A percentile compares a stretch with the other conserved stretches of the same genome.
Evolutionary conservation across 2,329 filamentous ascomycete species (phyloP).

Genomic region (Domatiomyces globalis): DNA sequence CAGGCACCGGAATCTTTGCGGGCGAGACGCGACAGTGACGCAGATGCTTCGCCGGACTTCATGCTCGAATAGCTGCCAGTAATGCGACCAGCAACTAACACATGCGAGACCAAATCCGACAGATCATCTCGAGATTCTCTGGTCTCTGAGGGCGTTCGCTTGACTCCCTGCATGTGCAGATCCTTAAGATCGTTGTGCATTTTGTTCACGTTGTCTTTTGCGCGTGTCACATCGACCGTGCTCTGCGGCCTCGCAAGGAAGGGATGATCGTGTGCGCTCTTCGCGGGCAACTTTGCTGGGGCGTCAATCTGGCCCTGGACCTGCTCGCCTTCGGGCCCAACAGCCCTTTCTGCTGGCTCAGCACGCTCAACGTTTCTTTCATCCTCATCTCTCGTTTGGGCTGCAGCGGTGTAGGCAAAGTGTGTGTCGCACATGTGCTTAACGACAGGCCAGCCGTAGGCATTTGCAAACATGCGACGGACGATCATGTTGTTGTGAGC

Average conservation of each 20-base stretch:
- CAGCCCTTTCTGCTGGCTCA: slow-evolving; percentile 41
- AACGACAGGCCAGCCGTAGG: slow-evolving; percentile 92
- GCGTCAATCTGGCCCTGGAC: slow-evolving; percentile 32
- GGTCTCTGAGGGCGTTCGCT: slow-evolving; percentile 14
- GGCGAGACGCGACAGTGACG: slow-evolving; percentile 15
- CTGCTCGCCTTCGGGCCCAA: slow-evolving; percentile 52
- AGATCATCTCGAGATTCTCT: slow-evolving; percentile 22
- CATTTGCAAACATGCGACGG: slow-evolving; percentile 89
- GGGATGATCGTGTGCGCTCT: slow-evolving; percentile 4
- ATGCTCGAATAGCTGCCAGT: slow-evolving; percentile 8
- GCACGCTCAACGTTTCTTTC: slow-evolving; percentile 57
- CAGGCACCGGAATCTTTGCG: slow-evolving; percentile 44
- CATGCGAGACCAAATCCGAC: slow-evolving; percentile 19
- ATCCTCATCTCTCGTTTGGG: slow-evolving; percentile 52
- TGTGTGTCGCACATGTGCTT: slow-evolving; percentile 92
- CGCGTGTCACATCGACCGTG: background rate
- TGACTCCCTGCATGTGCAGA: background rate
- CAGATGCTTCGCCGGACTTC: slow-evolving; percentile 14
- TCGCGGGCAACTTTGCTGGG: slow-evolving; percentile 11
- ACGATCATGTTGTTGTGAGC: slow-evolving; percentile 98
- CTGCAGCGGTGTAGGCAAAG: slow-evolving; percentile 61
- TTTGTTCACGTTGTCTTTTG: background rate
- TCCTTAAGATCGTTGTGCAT: background rate
- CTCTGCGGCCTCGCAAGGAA: slow-evolving; percentile 1
- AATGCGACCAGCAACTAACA: slow-evolving; percentile 12